Evolutionary conservation across 495 filamentous ascomycete genomes (phyloP).

Genomic region (Corynascus novoguineensis): DNA sequence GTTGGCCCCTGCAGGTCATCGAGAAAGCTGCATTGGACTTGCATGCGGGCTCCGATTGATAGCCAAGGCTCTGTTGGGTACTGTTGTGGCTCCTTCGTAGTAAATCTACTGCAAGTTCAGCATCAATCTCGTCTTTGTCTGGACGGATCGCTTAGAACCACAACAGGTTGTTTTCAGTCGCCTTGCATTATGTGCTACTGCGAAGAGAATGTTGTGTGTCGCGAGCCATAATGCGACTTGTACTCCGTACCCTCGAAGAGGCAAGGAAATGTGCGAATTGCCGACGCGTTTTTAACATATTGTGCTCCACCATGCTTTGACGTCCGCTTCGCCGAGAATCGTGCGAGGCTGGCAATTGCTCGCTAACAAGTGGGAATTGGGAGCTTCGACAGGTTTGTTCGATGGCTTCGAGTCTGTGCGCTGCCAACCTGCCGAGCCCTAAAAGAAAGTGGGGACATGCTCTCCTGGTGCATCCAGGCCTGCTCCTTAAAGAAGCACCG

Average conservation of each 20-base stretch:
- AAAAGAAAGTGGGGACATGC: slow-evolving; percentile 3
- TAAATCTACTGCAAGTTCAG: too few species aligned
- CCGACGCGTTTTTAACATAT: neutral
- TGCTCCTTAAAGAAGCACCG: neutral
- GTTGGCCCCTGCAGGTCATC: slow-evolving; percentile 14
- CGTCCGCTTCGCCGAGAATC: neutral
- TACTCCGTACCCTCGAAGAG: too few species aligned
- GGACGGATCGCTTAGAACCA: too few species aligned
- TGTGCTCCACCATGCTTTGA: neutral
- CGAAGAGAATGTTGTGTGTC: neutral
- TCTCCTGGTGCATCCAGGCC: too few species aligned
- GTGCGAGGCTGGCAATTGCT: neutral
- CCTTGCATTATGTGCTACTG: neutral
- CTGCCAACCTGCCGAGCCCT: slow-evolving; percentile 10
- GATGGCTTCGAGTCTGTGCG: slow-evolving; percentile 17
- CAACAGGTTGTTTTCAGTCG: too few species aligned
- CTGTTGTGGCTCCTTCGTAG: neutral
- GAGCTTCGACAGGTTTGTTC: slow-evolving; percentile 12
- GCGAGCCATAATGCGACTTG: neutral
- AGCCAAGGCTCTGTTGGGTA: neutral
- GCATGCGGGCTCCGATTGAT: slow-evolving; percentile 1
- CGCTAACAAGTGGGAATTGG: neutral
- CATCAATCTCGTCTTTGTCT: too few species aligned
- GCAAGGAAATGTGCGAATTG: neutral
- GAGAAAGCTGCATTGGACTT: slow-evolving; percentile 7